These are phyloP conservation scores for Echites panduratus DNA, from an alignment of 257 asterid genomes.

Conservation along the genomic window DNA sequence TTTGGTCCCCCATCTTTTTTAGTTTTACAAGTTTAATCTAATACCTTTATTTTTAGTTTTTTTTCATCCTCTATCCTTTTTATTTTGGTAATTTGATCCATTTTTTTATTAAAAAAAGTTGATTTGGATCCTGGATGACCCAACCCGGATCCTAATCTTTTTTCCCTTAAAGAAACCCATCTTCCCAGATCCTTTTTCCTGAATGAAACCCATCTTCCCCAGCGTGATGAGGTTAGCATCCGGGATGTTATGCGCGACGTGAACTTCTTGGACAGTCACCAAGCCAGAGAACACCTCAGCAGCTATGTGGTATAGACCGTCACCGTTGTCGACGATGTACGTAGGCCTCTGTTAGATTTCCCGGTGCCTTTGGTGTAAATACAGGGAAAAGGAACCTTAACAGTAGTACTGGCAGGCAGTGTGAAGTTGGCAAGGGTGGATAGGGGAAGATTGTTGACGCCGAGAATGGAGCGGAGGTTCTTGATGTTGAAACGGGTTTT, in stretches of 20 bases:
- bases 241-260: conserved; percentile 38
- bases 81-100: too few species aligned
- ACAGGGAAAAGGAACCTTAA: conserved; percentile 68
- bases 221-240: conserved; percentile 23
- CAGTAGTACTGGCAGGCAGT: conserved; percentile 27
- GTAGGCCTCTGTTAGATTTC: conserved; percentile 42
- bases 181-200: too few species aligned
- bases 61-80: too few species aligned
- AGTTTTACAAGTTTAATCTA: too few species aligned
- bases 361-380: conserved; percentile 58
- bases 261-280: conserved; percentile 39
- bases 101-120: too few species aligned
- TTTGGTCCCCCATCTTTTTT: too few species aligned
- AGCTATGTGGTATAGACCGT: conserved; percentile 60
- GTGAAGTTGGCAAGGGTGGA: conserved; percentile 25
- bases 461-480: conserved; percentile 52
- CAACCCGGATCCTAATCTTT: too few species aligned
- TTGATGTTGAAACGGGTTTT: conserved; percentile 40
- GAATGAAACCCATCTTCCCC: too few species aligned
- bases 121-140: too few species aligned
- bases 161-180: too few species aligned
- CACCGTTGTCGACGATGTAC: conserved; percentile 51
- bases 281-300: conserved; percentile 49
- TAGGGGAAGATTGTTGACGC: conserved; percentile 57
- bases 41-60: too few species aligned